phyloP scores from a whole-genome alignment of 116 monocot genomes.

The Phalaenopsis hybrid region DNA sequence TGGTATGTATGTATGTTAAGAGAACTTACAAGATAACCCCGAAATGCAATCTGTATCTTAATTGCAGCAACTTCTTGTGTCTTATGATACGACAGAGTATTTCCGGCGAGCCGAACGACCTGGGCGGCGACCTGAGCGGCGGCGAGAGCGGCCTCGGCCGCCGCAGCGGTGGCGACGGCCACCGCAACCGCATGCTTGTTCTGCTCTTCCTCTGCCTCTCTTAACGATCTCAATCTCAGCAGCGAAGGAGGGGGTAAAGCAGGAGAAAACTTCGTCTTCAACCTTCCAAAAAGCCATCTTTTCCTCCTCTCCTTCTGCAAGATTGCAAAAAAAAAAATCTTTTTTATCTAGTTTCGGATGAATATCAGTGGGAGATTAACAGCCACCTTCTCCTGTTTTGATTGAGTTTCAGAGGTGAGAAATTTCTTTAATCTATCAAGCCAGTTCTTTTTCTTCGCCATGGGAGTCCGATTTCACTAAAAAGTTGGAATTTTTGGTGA shows the following conservation, averaged over 20 bases:
- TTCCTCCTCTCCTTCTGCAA: constrained; percentile 56
- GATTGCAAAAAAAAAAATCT: not conserved
- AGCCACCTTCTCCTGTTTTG: constrained; percentile 51
- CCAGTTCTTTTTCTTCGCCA: constrained; percentile 59
- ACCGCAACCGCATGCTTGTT: constrained; percentile 62
- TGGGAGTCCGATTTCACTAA: constrained; percentile 7
- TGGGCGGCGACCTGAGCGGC: constrained; percentile 69
- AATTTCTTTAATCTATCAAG: constrained; percentile 50
- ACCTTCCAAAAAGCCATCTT: constrained; percentile 51
- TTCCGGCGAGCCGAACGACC: constrained; percentile 50
- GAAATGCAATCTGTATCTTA: constrained; percentile 54
- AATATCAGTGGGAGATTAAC: too few species aligned
- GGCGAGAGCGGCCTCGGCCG: constrained; percentile 63
- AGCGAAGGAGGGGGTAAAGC: constrained; percentile 29
- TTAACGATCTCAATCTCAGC: constrained; percentile 19
- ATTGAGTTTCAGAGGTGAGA: constrained; percentile 31
- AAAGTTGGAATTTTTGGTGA: constrained; percentile 5
- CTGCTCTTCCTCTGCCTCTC: constrained; percentile 62
- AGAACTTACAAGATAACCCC: constrained; percentile 58
- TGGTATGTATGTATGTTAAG: too few species aligned
- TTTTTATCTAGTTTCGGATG: too few species aligned
- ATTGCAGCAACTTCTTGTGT: constrained; percentile 34
- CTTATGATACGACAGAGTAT: constrained; percentile 6
- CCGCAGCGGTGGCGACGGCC: constrained; percentile 53
- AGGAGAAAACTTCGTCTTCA: constrained; percentile 31